Base-by-base conservation (phyloP, 345 rosid species). In the Raphanus raphanistrum region DNA sequence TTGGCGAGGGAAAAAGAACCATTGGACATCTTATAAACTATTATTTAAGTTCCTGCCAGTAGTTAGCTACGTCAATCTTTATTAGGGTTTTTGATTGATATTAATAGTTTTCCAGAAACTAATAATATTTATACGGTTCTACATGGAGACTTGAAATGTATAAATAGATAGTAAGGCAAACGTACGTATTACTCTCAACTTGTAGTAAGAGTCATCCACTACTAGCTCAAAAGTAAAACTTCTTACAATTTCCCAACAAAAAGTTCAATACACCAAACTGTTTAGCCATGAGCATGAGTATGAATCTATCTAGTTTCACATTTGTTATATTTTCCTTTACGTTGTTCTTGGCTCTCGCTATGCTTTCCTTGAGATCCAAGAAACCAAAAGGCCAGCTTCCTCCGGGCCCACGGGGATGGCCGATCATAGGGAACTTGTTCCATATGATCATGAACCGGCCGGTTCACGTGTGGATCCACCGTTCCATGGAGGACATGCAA, bases 321-420 rank as follows among this genome's bases (percentile, higher is more conserved):
- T 33, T 59, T 26, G 15, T 59, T 59, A 31, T 59, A 5, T 59
- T 3, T 59, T 26, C 63, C 33, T 25, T 58, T 59, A 10, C 63
- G 6, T 11, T 59, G 63, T 33, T 27, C 33, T 59, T 59, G 15
- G 63, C 63, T 59, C 63, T 59, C 58, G 25, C 10, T 16, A 33
- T 27, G 21, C 55, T 6, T 64, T 64, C 1, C 29, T 52, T 35
- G 15, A 74, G 54, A 54, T 9, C 9, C 77, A 74, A 26, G 64
- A 74, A 74, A 52, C 29, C 77, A 35, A 11, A 74, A 45, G n/a
- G 13, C 6, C 31, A 62, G 48, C 78, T 74, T 57, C 78, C 78
- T 8, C 78, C 72, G 0, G 38, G 57, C 0, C 78, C 71, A 74
- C 0, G 12, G 12, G 52, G 63, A 74, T 74, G 71, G 71, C 71